Conservation (phyloP, 306 rosid species). For the Cucurbita maxima region DNA sequence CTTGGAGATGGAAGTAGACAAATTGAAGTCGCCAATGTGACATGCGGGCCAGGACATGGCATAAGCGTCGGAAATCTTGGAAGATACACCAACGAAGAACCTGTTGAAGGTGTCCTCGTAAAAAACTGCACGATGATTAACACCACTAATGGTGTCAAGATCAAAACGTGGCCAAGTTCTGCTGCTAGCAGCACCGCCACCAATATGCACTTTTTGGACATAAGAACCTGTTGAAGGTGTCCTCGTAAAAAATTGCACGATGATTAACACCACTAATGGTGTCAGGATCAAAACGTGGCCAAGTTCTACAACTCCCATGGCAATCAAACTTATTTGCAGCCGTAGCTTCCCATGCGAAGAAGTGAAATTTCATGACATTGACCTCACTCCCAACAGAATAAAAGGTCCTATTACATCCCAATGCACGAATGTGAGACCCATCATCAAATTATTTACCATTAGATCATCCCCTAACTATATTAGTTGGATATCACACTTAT, state of each 20-base stretch:
- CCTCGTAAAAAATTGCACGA: too few species aligned
- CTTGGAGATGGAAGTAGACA: constrained; percentile 25
- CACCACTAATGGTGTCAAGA: constrained; percentile 27
- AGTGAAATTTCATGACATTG: constrained; percentile 17
- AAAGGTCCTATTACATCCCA: constrained; percentile 5
- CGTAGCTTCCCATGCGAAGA: constrained; percentile 19
- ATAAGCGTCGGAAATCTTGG: constrained; percentile 21
- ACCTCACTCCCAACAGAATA: constrained; percentile 11
- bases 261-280: too few species aligned
- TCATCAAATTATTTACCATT: too few species aligned
- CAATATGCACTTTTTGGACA: constrained; percentile 22
- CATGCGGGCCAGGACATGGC: constrained; percentile 26
- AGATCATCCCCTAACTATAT: too few species aligned
- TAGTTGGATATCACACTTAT: too few species aligned
- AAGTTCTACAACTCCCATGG: constrained; percentile 9
- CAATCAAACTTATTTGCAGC: constrained; percentile 29
- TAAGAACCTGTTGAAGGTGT: too few species aligned
- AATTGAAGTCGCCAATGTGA: constrained; percentile 3
- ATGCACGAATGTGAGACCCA: constrained; percentile 26
- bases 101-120: constrained; percentile 10
- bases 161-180: constrained; percentile 34
- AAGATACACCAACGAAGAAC: constrained; percentile 14
- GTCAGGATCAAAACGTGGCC: too few species aligned
- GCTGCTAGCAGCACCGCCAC: neutral
- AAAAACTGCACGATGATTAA: constrained; percentile 15